Evolutionary conservation across 768 basidiomycete genomes (phyloP), one percentile per base, ranked within the genome.

Genomic region (Infundibulicybe gibba): DNA sequence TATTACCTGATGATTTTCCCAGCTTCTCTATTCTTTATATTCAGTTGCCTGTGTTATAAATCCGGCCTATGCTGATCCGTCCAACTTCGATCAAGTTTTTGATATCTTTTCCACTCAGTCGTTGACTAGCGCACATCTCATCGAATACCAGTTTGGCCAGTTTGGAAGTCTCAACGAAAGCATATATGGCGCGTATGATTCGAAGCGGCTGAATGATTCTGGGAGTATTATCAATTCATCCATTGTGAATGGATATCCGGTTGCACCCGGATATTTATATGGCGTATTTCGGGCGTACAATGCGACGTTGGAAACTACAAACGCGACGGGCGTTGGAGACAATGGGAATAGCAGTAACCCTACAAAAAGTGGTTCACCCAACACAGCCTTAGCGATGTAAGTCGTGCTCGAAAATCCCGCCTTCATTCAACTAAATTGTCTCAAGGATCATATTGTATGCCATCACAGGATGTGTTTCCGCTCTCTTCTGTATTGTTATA

Each of bases 401-500:
- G 76, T 53, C 25, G n/a, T n/a, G n/a, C 30, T 37, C 13, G 41
- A 25, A 17, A 32, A 41, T 42, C 41, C 14, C 16, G 49, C 13
- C 41, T 39, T 42, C 16, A 38, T 45, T 47, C 39, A 16, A 48
- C 19, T 33, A 40, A 43, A 51, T 5, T 8, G 15, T 38, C 35
- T 38, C 4, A 41, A 85, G 89, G 90, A 86, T 91, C 46, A 75
- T 91, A 21, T 70, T 91, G 15, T 95, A 95, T 60, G 81, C 82
- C 3, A 91, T 95, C 54, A 93, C 91, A 1, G 94, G 90, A 3
- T 85, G 88, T 52, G 91, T 97, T 33, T 89, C 90, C 17, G 80
- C 81, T 19, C 70, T 94, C 16, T 94, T 97, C 66, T 81, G 83
- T 51, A 67, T 88, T 40, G 91, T 97, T 49, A 87, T 97, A 52